Evolutionary conservation across 176 grass and related monocot genomes (phyloP), one percentile per base, ranked within the genome.

Genomic region (Dactylis glomerata): DNA sequence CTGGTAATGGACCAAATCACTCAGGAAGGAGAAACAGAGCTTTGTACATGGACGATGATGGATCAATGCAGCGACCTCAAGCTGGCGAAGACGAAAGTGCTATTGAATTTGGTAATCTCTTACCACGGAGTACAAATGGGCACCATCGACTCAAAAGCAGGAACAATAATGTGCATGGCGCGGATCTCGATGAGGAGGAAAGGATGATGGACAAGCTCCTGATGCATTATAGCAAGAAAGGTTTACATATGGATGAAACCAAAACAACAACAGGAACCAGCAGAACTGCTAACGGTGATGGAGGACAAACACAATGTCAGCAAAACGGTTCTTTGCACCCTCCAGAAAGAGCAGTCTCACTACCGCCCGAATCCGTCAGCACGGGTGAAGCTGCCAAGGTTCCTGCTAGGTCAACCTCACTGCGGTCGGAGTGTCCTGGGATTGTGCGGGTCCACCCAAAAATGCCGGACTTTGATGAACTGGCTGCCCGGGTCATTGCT

Each of bases 141-240:
- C 87, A 85, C 26, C 79, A 75, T 70, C 81, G 62, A 63, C 34
- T 81, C 54, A 83, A 54, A 36, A 84, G 73, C 32, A 75, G 36
- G 20, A 68, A 45, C 31, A 56, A 57, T 66, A 41, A 68, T 12
- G 41, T 3, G 5, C 11, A n/a, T 1, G 45, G 67, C 5, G 42
- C 77, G 27, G 79, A 81, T 13, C 30, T 61, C 1, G 86, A 93
- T 74, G 92, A 96, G 8, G 91, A 96, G 62, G 96, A 99, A 83
- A 95, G 37, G 67, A 89, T 91, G 81, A 80, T 94, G 91, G 96
- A 99, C 64, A 94, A 92, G 28, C 85, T 96, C 72, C 52, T 96
- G 64, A 81, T 84, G 64, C 81, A 96, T 37, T 89, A 94, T 30
- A 91, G 91, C 83, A 89, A 83, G 86, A 99, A 99, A 85, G 78